These are phyloP conservation scores for Lactarius hengduanensis DNA, from an alignment of 768 basidiomycete species.

Conservation along the genomic window DNA sequence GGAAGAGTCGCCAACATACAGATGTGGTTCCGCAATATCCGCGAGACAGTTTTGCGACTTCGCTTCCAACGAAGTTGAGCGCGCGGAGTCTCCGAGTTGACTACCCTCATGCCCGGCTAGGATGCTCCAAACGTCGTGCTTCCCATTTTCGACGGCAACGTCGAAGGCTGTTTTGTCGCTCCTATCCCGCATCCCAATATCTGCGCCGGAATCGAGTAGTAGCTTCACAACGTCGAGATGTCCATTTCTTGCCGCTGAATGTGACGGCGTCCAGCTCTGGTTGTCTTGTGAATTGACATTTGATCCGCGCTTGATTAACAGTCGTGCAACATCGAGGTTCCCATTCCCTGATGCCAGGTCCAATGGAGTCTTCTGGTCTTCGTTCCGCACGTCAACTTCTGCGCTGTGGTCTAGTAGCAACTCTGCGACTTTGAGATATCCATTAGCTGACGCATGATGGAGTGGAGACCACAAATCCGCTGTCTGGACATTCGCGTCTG, in stretches of 20 bases:
- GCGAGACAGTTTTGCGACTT: no score
- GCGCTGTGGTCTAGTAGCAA: background rate
- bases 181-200: background rate
- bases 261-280: background rate
- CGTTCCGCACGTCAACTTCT: background rate
- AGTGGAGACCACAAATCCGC: background rate
- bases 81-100: no score
- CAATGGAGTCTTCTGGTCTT: background rate
- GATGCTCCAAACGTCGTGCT: background rate
- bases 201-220: background rate
- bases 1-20: no score
- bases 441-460: background rate
- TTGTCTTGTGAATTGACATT: background rate
- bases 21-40: no score
- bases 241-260: background rate
- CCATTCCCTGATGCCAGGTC: background rate
- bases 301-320: background rate
- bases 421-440: background rate
- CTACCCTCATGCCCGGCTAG: background rate
- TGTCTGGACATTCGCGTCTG: background rate
- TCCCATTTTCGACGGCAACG: background rate
- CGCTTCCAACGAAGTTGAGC: background rate
- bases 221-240: constrained; percentile 3
- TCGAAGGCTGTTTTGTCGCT: background rate
- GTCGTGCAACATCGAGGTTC: background rate